Conservation (phyloP, 2,329 filamentous ascomycete species). For the Stenocarpella maydis region DNA sequence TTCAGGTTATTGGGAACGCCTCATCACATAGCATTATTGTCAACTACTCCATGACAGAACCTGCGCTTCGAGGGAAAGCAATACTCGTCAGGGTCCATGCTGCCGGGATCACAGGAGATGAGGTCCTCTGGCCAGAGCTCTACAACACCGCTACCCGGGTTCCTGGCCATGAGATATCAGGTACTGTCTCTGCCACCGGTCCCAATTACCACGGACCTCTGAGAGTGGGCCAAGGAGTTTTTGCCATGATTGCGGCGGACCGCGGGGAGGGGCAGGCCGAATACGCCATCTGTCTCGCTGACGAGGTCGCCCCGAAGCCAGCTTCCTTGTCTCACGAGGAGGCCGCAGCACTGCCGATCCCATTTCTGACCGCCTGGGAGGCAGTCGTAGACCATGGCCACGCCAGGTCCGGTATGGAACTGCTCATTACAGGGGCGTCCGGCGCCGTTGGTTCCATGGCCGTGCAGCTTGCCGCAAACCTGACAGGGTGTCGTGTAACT, state of each 20-base stretch:
- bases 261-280: conserved; percentile 1
- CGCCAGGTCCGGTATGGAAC: background rate
- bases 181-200: background rate
- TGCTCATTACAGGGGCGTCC: background rate
- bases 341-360: background rate
- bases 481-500: background rate
- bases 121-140: conserved; percentile 2
- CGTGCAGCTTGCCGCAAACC: background rate
- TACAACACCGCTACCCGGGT: background rate
- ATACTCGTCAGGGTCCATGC: background rate
- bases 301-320: background rate
- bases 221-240: background rate
- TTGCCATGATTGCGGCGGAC: background rate
- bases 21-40: background rate
- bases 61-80: background rate
- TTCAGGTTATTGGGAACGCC: conserved; percentile 2
- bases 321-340: background rate
- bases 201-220: background rate
- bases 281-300: background rate
- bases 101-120: background rate
- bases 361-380: conserved; percentile 3
- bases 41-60: background rate
- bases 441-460: background rate
- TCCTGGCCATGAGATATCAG: background rate
- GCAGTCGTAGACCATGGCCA: background rate